These are phyloP conservation scores for Cinchona pubescens DNA, from an alignment of 257 asterid genomes.

Conservation along the genomic window DNA sequence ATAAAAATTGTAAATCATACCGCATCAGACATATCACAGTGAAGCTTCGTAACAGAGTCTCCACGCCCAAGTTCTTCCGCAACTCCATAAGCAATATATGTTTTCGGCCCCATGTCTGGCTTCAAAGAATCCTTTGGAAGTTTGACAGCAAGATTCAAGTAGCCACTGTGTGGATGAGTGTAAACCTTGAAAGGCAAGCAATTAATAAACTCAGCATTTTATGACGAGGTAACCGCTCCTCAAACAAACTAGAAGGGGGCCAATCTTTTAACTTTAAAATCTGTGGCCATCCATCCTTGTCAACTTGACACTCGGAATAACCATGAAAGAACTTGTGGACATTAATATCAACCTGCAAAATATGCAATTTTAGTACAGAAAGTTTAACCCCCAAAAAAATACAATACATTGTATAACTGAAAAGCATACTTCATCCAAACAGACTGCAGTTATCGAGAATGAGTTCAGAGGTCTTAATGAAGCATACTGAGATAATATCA, in stretches of 20 bases:
- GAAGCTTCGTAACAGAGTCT: conserved; percentile 91
- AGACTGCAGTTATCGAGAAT: background rate
- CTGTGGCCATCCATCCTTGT: conserved; percentile 52
- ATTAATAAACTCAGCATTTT: conserved; percentile 64
- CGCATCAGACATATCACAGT: conserved; percentile 93
- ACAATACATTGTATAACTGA: background rate
- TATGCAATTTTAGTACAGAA: background rate
- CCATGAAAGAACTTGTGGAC: conserved; percentile 64
- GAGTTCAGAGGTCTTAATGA: background rate
- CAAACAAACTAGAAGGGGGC: conserved; percentile 82
- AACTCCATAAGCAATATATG: conserved; percentile 87
- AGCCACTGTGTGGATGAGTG: conserved; percentile 63
- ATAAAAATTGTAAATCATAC: conserved; percentile 39
- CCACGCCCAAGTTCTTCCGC: conserved; percentile 80
- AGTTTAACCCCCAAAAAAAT: background rate
- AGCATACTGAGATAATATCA: background rate
- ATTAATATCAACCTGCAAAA: conserved; percentile 64
- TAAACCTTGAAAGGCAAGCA: conserved; percentile 88
- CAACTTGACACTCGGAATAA: conserved; percentile 42
- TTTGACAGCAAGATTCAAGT: conserved; percentile 65
- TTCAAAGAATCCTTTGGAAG: conserved; percentile 47
- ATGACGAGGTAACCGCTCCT: conserved; percentile 82
- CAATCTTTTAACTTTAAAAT: conserved; percentile 84
- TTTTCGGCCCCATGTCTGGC: conserved; percentile 96
- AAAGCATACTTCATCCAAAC: background rate